Evolutionary conservation across 495 filamentous ascomycete genomes (phyloP).

Genomic region (Penicillium bovifimosum): DNA sequence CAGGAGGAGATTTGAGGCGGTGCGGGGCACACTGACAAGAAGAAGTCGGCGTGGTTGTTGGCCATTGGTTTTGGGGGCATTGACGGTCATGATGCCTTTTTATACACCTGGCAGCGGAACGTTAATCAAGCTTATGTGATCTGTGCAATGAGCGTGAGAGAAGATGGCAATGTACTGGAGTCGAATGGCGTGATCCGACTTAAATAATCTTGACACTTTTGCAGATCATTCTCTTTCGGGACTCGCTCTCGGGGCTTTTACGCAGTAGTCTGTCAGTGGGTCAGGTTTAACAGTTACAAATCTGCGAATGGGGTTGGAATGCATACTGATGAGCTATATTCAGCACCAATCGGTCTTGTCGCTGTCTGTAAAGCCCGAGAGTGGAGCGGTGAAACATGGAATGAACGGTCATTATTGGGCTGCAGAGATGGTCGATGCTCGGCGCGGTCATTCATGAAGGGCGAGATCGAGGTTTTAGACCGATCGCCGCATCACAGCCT

Average conservation of each 20-base stretch:
- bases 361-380: not conserved
- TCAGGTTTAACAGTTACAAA: not conserved
- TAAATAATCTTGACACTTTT: not conserved
- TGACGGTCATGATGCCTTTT: not conserved
- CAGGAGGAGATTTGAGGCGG: slow-evolving; percentile 38
- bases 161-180: slow-evolving; percentile 1
- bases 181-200: slow-evolving; percentile 1
- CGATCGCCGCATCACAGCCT: not conserved
- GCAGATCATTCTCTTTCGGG: not conserved
- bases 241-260: not conserved
- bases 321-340: not conserved
- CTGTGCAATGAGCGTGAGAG: not conserved
- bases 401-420: not conserved
- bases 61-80: not conserved
- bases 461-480: not conserved
- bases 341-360: not conserved
- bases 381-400: not conserved
- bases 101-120: not conserved
- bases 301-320: not conserved
- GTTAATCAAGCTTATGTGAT: slow-evolving; percentile 5
- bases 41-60: slow-evolving; percentile 7
- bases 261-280: not conserved
- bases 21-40: slow-evolving; percentile 34
- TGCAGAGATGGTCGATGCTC: not conserved
- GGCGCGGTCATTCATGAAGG: not conserved